Conservation (phyloP, 2,329 filamentous ascomycete genomes). For the Alternaria sp. region DNA sequence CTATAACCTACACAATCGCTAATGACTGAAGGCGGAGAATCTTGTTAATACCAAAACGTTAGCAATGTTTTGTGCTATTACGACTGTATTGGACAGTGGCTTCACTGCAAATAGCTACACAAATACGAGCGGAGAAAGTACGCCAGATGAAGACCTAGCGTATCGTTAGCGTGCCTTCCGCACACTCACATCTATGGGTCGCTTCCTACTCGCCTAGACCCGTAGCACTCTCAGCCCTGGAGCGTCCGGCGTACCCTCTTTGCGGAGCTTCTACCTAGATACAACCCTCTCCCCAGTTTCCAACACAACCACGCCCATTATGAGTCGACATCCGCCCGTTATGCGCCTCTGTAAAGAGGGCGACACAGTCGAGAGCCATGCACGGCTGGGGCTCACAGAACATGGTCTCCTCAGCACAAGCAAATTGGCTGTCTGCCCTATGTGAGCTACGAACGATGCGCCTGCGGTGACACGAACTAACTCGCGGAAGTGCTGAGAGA, state of each 20-base stretch:
- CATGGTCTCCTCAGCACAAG: background rate
- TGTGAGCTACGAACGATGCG: background rate
- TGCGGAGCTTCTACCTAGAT: background rate
- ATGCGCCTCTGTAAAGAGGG: background rate
- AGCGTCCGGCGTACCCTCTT: background rate
- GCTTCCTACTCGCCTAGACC: background rate
- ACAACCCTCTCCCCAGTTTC: background rate
- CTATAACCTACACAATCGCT: background rate
- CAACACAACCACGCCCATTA: background rate
- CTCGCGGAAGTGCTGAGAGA: background rate
- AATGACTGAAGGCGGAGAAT: background rate
- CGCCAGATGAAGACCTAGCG: background rate
- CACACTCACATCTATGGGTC: background rate
- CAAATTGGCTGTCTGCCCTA: background rate
- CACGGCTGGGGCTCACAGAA: background rate
- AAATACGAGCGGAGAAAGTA: background rate
- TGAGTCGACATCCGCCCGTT: background rate
- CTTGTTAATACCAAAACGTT: background rate
- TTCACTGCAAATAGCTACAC: background rate
- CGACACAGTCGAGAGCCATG: background rate
- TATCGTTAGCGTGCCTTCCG: background rate
- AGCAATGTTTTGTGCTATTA: background rate
- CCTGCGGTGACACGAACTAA: background rate
- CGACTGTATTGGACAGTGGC: background rate
- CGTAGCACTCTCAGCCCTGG: background rate